Evolutionary conservation across 2,329 filamentous ascomycete species (phyloP), one percentile per base, ranked within the genome.

Genomic region (Exophiala aquamarina): DNA sequence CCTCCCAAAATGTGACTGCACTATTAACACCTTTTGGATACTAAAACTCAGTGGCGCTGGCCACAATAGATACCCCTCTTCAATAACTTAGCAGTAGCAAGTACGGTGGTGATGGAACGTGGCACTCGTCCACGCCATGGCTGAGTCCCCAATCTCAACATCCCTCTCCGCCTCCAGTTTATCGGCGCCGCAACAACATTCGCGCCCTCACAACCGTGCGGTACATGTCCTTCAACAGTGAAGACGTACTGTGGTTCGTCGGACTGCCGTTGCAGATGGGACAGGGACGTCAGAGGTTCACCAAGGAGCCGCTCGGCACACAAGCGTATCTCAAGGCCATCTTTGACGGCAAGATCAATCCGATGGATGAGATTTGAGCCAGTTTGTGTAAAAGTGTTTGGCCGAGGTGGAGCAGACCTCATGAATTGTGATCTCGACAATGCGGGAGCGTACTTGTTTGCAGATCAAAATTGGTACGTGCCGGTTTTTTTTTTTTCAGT

Each of bases 321-420:
- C 93, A 98, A 68, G 93, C 94, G n/a, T 98, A 98, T 74, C 97
- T 97, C 80, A 98, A 98, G 77, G 93, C 93, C 10, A 96, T 87
- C 2, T 98, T 98, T 72, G 94, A 98, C 66, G 89, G 85, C 10
- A 88, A 87, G 65, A 92, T 98, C 67, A 97, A 96, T 69, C 91
- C 93, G 1, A 88, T 96, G 71, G 93, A 98, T 70, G 84, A 90
- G 3, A 83, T 98, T 37, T 93, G 89, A 40, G 87, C 97, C 54
- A 95, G 89, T 70, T 65, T 93, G 62, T 93, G 92, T 65, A 93
- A 93, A 78, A 74, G 87, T 17, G 83, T 92, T 51, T 93, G 85
- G 78, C 93, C 93, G 7, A 77, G 91, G 49, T 76, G 76, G 54
- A 83, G 89, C 14, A 68, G 38, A 37, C 14, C 33, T 13, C 47